A percentile compares a stretch with the other conserved stretches of the same genome.
phyloP scores from a whole-genome alignment of 2,329 filamentous ascomycete species.

The Epichloe baconii region DNA sequence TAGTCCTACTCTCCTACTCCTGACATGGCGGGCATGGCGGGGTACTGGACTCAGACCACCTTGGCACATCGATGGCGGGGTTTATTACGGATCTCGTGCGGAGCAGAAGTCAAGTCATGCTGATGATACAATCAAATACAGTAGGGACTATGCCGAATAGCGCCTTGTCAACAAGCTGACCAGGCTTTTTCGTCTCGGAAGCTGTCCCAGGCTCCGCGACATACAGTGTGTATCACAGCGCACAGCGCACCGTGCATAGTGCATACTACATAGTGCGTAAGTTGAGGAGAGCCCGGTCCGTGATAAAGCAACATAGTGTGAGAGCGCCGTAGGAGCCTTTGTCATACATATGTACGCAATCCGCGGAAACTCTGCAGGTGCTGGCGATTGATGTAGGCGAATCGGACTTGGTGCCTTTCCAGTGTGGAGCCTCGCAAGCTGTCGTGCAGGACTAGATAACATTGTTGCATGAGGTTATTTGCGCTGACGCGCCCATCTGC shows the following conservation, averaged over 20 bases:
- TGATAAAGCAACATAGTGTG: no score
- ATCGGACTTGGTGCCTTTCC: background rate
- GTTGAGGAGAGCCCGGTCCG: no score
- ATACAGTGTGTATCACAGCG: no score
- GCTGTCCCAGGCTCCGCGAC: no score
- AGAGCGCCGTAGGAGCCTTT: no score
- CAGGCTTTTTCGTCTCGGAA: no score
- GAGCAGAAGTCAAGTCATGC: background rate
- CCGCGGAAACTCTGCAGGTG: background rate
- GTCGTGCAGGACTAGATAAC: background rate
- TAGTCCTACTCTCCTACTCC: no score
- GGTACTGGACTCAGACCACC: background rate
- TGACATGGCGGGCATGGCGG: background rate
- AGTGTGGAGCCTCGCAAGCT: background rate
- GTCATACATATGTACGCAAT: background rate
- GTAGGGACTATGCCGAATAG: background rate
- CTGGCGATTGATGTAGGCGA: background rate
- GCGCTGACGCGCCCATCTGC: background rate
- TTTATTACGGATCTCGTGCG: background rate
- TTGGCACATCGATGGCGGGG: background rate
- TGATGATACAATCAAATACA: background rate
- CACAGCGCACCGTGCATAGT: background rate
- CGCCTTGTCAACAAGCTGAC: no score
- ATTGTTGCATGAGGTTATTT: background rate
- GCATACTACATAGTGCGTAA: background rate